Percentiles rank a stretch among this genome's conserved stretches.
Conservation (phyloP, 2,329 filamentous ascomycete genomes). For the Colletotrichum spinosum region DNA sequence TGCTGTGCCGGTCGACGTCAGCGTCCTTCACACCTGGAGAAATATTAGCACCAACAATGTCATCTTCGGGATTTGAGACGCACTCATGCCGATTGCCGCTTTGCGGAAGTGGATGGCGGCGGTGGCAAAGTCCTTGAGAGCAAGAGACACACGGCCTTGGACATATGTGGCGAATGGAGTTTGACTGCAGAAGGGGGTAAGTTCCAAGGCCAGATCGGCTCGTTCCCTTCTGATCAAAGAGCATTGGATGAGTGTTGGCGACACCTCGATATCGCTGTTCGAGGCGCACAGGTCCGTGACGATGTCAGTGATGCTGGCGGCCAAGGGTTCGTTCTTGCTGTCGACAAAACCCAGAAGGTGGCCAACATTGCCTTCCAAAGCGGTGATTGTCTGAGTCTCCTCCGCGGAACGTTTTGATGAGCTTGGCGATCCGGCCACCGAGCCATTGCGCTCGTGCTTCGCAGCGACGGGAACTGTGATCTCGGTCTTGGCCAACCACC, state of each 20-base stretch:
- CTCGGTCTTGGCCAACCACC: conserved; percentile 73
- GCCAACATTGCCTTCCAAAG: conserved; percentile 69
- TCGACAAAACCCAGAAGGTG: conserved; percentile 73
- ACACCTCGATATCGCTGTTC: conserved; percentile 75
- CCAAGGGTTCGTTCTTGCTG: conserved; percentile 60
- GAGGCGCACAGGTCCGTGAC: conserved; percentile 73
- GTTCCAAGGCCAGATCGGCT: conserved; percentile 69
- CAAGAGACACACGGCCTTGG: conserved; percentile 82
- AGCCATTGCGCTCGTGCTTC: conserved; percentile 52
- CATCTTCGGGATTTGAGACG: conserved; percentile 48
- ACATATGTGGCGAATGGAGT: conserved; percentile 81
- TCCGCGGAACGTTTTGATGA: conserved; percentile 56
- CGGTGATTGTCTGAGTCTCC: conserved; percentile 64
- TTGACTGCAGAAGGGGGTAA: conserved; percentile 66
- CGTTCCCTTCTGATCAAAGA: conserved; percentile 69
- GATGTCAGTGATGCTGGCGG: conserved; percentile 73
- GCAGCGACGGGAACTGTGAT: conserved; percentile 62
- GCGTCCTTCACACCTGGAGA: conserved; percentile 58
- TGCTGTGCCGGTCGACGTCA: conserved; percentile 65
- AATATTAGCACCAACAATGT: conserved; percentile 42
- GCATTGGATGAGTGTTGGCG: conserved; percentile 70
- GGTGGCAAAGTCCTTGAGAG: conserved; percentile 77
- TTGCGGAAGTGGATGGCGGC: conserved; percentile 84
- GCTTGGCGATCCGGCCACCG: conserved; percentile 45
- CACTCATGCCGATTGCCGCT: conserved; percentile 85